These are phyloP conservation scores for Ophiocordyceps unilateralis DNA, from an alignment of 2,329 filamentous ascomycete species.

Conservation along the genomic window DNA sequence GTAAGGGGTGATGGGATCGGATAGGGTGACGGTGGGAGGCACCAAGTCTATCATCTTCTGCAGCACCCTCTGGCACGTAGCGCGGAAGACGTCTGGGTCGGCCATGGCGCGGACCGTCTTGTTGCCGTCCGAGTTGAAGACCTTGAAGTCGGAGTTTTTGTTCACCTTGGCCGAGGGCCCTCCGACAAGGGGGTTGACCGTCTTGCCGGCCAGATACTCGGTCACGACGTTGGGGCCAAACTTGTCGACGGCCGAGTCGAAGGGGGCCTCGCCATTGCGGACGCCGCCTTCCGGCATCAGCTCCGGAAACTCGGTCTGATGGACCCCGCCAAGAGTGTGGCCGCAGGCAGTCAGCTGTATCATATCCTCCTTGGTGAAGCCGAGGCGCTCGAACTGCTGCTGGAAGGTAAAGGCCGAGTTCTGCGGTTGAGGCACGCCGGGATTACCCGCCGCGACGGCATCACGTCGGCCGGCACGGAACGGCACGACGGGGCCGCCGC, in stretches of 20 bases:
- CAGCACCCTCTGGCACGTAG: slow-evolving; percentile 30
- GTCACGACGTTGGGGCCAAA: slow-evolving; percentile 41
- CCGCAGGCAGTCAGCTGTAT: slow-evolving; percentile 43
- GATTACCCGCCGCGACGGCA: slow-evolving; percentile 26
- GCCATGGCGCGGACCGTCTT: slow-evolving; percentile 32
- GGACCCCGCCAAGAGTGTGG: slow-evolving; percentile 43
- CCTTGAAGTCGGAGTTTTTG: slow-evolving; percentile 35
- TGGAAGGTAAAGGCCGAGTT: slow-evolving; percentile 33
- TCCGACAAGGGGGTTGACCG: slow-evolving; percentile 36
- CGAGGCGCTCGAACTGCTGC: slow-evolving; percentile 39
- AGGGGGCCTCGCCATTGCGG: slow-evolving; percentile 23
- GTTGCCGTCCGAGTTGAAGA: slow-evolving; percentile 39
- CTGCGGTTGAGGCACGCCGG: slow-evolving; percentile 39
- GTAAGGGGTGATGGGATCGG: slow-evolving; percentile 36
- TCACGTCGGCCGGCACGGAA: slow-evolving; percentile 36
- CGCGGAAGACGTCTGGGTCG: slow-evolving; percentile 24
- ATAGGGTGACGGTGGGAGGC: slow-evolving; percentile 30
- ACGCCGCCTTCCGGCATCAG: slow-evolving; percentile 27
- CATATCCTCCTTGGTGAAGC: slow-evolving; percentile 38
- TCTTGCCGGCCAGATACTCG: slow-evolving; percentile 37
- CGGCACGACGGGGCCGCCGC: slow-evolving; percentile 37
- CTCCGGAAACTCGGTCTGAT: slow-evolving; percentile 32
- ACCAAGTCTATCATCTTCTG: slow-evolving; percentile 47
- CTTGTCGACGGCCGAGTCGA: slow-evolving; percentile 28
- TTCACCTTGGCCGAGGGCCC: slow-evolving; percentile 26